phyloP scores from a whole-genome alignment of 2,329 filamentous ascomycete genomes.

The Ophiostoma triangulosporum region DNA sequence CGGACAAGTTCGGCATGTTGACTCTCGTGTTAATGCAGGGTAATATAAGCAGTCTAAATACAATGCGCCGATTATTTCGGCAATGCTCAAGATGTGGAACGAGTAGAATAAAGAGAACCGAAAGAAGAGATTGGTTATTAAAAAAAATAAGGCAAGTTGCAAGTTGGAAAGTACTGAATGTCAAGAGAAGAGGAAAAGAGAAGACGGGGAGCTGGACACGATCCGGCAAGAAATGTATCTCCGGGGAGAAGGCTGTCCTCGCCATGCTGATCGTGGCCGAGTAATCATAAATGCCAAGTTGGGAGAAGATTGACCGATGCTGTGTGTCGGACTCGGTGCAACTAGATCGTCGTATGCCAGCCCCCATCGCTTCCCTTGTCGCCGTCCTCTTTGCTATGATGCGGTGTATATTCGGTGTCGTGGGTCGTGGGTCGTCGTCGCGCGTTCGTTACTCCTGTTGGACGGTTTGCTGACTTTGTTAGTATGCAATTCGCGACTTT shows the following conservation, averaged over 20 bases:
- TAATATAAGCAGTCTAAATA: not conserved
- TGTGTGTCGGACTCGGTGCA: too few species aligned
- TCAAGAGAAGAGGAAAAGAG: not conserved
- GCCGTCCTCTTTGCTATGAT: too few species aligned
- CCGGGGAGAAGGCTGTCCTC: too few species aligned
- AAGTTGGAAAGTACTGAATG: not conserved
- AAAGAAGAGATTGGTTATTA: not conserved
- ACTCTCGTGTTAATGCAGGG: not conserved
- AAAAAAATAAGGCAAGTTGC: not conserved
- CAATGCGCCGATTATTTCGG: not conserved
- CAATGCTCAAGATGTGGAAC: not conserved
- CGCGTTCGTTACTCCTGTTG: constrained; percentile 23
- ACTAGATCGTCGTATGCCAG: too few species aligned
- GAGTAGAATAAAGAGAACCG: not conserved
- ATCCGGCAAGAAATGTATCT: too few species aligned
- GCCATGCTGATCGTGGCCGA: too few species aligned
- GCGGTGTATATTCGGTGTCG: not conserved
- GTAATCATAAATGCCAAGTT: too few species aligned
- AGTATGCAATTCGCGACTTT: not conserved
- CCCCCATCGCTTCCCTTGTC: too few species aligned
- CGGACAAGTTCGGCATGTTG: not conserved
- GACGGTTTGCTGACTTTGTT: constrained; percentile 25
- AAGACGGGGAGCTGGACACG: not conserved
- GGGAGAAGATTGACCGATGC: too few species aligned
- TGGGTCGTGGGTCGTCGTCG: constrained; percentile 22